Conservation (phyloP, 1,139 yeast species). For the Geotrichum fermentans region DNA sequence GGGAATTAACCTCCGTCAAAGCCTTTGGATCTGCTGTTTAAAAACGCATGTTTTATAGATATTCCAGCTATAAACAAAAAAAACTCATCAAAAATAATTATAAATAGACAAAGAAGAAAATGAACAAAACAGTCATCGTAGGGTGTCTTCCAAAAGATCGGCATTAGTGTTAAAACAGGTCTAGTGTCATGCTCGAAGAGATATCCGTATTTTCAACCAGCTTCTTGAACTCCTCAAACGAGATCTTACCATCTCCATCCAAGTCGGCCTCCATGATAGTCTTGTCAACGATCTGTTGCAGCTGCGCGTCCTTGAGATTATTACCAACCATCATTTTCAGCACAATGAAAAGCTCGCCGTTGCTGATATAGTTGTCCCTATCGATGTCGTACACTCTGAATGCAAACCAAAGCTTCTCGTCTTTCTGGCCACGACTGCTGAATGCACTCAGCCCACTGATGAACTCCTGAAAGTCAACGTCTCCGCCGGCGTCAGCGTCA, state of each 20-base stretch:
- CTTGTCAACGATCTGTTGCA: slow-evolving; percentile 93
- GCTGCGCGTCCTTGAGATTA: slow-evolving; percentile 76
- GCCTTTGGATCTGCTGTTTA: too few relatives aligned
- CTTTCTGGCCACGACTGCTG: slow-evolving; percentile 78
- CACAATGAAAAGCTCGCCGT: slow-evolving; percentile 89
- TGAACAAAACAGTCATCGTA: slow-evolving; percentile 2
- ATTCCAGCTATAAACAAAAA: background rate
- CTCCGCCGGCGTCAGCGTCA: slow-evolving; percentile 90
- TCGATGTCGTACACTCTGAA: slow-evolving; percentile 95
- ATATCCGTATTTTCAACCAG: slow-evolving; percentile 40
- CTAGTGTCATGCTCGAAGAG: slow-evolving; percentile 40
- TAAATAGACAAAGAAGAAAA: background rate
- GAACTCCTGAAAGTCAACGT: slow-evolving; percentile 93
- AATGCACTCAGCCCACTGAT: slow-evolving; percentile 86
- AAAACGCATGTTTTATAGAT: too few relatives aligned
- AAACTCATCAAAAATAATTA: background rate
- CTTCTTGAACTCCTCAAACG: slow-evolving; percentile 78
- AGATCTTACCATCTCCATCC: slow-evolving; percentile 85
- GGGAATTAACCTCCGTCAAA: too few relatives aligned
- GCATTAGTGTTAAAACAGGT: slow-evolving; percentile 28
- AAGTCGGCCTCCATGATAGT: slow-evolving; percentile 91
- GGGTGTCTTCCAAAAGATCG: too few relatives aligned
- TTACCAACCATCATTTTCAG: slow-evolving; percentile 96
- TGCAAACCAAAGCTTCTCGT: slow-evolving; percentile 82
- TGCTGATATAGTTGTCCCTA: slow-evolving; percentile 88